Base-by-base conservation (phyloP, 345 rosid genomes). In the Acer negundo region DNA sequence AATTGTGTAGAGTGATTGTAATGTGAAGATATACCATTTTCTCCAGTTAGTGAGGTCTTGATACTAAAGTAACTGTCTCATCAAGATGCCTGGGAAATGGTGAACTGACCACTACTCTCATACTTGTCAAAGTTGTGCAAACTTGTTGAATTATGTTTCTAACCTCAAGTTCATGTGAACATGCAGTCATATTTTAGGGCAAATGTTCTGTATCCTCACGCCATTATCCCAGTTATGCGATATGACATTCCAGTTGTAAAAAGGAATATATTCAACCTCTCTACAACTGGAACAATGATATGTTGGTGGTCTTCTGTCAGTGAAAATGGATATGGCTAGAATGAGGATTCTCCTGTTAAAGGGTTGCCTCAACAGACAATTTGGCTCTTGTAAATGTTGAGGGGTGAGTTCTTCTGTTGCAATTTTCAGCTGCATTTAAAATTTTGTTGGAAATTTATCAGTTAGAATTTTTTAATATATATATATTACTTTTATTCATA, bases 31-130 rank as follows among this genome's bases (percentile, higher is more conserved):
- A 35, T 46, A 16, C 15, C 46, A 66, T 80, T 38, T 75, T 81
- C 62, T 88, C 88, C 91, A 97, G 99, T 97, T 84, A 90, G 92
- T 75, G 98, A 97, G 84, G 99, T 98, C 64, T 96, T 97, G 69
- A 93, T 94, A 75, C 79, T 97, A n/a, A 85, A 80, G 83, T 89
- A 86, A 46, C 85, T 97, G 76, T 91, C 98, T 79, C 94, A 97
- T 84, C 99, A 97, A 87, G 99, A 97, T 84, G 99, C 99, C 53
- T 97, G 97, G 99, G 99, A 97, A 90, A 94, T 97, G 99, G 98
- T 97, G 84, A 89, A 65, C 75, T 64, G 44, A 77, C 13, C 38
- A 4, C 63, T 78, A 75, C 79, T 84, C 53, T 77, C 58, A 65
- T 77, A 47, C 38, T 47, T 69, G 65, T 49, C 78, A 66, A 55